These are phyloP conservation scores for Zygosaccharomyces lentus DNA, from an alignment of 805 yeast genomes.

Conservation along the genomic window DNA sequence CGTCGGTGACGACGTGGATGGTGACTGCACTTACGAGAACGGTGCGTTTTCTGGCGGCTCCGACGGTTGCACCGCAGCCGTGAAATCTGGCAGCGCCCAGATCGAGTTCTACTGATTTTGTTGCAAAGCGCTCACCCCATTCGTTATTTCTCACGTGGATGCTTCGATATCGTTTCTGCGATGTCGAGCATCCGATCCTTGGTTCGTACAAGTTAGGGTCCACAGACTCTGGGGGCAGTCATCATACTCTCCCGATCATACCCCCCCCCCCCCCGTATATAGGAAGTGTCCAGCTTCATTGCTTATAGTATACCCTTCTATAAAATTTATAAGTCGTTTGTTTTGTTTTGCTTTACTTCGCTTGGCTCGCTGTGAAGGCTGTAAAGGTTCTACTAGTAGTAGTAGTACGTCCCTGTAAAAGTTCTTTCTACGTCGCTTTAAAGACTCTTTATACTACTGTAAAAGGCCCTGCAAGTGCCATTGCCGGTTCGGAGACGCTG, in stretches of 20 bases:
- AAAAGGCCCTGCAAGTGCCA: slow-evolving; percentile 80
- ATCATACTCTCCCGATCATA: too few species aligned
- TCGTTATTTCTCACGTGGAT: background rate
- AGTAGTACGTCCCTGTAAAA: too few species aligned
- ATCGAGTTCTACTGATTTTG: slow-evolving; percentile 58
- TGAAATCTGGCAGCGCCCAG: slow-evolving; percentile 76
- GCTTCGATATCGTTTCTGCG: background rate
- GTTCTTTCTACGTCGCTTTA: too few species aligned
- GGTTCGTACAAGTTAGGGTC: background rate
- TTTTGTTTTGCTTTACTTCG: too few species aligned
- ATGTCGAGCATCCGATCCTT: background rate
- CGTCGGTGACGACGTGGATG: slow-evolving; percentile 65
- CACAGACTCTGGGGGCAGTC: background rate
- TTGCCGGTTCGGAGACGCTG: slow-evolving; percentile 79
- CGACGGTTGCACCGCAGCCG: slow-evolving; percentile 93
- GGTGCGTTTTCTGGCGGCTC: slow-evolving; percentile 57
- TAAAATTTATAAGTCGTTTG: too few species aligned
- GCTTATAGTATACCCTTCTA: too few species aligned
- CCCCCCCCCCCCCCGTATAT: too few species aligned
- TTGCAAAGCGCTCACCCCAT: slow-evolving; percentile 6
- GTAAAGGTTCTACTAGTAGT: too few species aligned
- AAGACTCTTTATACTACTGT: background rate
- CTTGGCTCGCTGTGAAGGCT: too few species aligned
- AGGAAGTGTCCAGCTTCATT: too few species aligned
- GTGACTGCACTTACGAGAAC: slow-evolving; percentile 74